Evolutionary conservation across 331 rosid species (phyloP), one percentile per base, ranked within the genome.

Genomic region (Malus hybrid): DNA sequence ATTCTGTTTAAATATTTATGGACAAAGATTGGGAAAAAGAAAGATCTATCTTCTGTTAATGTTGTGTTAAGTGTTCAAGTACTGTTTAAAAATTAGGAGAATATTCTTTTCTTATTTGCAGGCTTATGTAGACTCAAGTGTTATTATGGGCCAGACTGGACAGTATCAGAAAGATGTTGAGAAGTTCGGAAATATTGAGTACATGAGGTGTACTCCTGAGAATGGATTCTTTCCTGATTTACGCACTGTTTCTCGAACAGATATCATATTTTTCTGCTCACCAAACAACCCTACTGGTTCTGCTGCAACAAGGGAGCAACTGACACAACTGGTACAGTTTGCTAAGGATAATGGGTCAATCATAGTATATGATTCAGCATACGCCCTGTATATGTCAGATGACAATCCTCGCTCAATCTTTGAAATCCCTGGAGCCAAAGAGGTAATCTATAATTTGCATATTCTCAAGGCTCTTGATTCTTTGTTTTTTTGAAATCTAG

Each of bases 341-440:
- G 99, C 99, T 3, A 90, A 90, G 87, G 83, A 84, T 71, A 95
- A 95, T 56, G 99, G 99, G 28, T 86, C 97, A 76, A 89, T 95
- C 68, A 86, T 92, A 69, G 85, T 95, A 48, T 87, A 85, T 74
- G 99, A 92, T 82, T 88, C 97, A 63, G 99, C 99, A 15, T 95
- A 95, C 77, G 97, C 96, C 22, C 74, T 92, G 85, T 92, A 90
- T 79, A 89, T 89, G 71, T 87, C 99, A 5, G 96, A 89, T 39
- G 96, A 90, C 80, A 87, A 80, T 73, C 99, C 99, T 4, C 89
- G 71, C 10, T 87, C 99, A 79, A 92, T 95, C 85, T 95, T 83
- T 85, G 97, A 95, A 90, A 95, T 92, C 82, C 99, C 97, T n/a
- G 99, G 99, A 75, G 97, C 99, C 67, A 86, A 85, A 85, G 97